These are phyloP conservation scores for Kickxella alabastrina DNA, from an alignment of 192 early-diverging fungal species.

Conservation along the genomic window DNA sequence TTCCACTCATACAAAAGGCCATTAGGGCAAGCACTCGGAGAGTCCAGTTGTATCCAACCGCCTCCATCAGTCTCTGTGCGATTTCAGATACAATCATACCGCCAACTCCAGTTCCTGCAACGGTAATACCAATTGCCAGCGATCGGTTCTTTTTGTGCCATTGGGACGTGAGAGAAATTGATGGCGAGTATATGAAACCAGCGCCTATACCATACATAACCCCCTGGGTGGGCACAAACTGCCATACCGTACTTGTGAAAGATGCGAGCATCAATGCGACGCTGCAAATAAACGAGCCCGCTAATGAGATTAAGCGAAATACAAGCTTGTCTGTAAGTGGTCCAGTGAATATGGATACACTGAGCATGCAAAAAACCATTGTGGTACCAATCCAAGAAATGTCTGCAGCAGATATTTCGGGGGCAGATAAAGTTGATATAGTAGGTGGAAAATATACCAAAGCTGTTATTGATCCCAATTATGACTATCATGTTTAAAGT, in stretches of 20 bases:
- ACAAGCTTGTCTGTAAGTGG: constrained; percentile 38
- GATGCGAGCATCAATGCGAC: constrained; percentile 25
- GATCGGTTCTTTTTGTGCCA: constrained; percentile 67
- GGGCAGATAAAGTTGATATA: constrained; percentile 40
- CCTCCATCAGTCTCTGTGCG: constrained; percentile 55
- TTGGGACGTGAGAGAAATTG: constrained; percentile 64
- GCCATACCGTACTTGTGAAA: constrained; percentile 56
- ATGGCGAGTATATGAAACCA: constrained; percentile 63
- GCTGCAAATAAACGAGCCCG: constrained; percentile 22
- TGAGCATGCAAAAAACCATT: constrained; percentile 32
- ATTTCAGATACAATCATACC: constrained; percentile 62
- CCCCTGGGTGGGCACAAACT: constrained; percentile 68
- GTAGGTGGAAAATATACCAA: constrained; percentile 41
- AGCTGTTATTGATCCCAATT: constrained; percentile 34
- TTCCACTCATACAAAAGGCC: constrained; percentile 16
- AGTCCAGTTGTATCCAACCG: constrained; percentile 33
- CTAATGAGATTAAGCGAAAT: constrained; percentile 11
- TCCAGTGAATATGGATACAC: constrained; percentile 27
- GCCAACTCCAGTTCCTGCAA: constrained; percentile 71
- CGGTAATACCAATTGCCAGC: constrained; percentile 69
- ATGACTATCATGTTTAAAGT: constrained; percentile 28
- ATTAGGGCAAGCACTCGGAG: constrained; percentile 29
- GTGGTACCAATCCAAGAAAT: constrained; percentile 44
- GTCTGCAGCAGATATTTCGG: constrained; percentile 16
- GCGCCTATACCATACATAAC: constrained; percentile 70